phyloP scores from a whole-genome alignment of 768 basidiomycete genomes.

The Boletellus emodensis region DNA sequence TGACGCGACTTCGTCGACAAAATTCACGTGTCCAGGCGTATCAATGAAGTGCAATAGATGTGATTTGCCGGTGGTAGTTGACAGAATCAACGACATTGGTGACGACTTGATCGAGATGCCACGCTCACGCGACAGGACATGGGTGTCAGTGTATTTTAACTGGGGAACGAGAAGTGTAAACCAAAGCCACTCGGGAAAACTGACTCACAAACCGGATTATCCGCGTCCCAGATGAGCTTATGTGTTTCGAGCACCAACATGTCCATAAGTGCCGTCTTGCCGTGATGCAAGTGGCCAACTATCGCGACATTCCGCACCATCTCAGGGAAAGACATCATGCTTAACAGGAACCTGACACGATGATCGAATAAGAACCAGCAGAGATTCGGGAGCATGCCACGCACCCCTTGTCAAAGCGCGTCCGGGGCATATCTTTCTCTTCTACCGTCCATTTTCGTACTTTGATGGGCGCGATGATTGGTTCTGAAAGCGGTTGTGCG shows the following conservation, averaged over 20 bases:
- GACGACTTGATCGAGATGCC: constrained; percentile 95
- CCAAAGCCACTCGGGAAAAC: constrained; percentile 6
- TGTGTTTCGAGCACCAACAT: constrained; percentile 98
- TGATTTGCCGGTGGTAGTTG: constrained; percentile 85
- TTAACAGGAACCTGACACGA: constrained; percentile 74
- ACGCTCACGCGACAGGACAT: constrained; percentile 81
- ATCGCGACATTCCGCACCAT: constrained; percentile 96
- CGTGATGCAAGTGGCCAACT: constrained; percentile 96
- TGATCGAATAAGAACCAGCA: constrained; percentile 7
- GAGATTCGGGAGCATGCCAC: constrained; percentile 22
- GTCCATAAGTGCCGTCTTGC: constrained; percentile 95
- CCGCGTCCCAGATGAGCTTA: constrained; percentile 90
- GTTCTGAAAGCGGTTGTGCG: constrained; percentile 89
- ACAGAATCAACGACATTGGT: constrained; percentile 90
- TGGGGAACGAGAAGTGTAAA: constrained; percentile 34
- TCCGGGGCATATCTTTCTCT: constrained; percentile 93
- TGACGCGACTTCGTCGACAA: constrained; percentile 94
- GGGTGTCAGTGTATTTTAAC: constrained; percentile 96
- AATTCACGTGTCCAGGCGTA: constrained; percentile 98
- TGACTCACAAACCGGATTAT: constrained; percentile 63
- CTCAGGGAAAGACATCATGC: constrained; percentile 85
- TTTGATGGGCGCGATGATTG: constrained; percentile 93
- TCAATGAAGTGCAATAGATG: constrained; percentile 92
- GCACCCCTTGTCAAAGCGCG: constrained; percentile 96
- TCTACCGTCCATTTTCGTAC: constrained; percentile 92